Evolutionary conservation across 2,329 filamentous ascomycete species (phyloP).

Genomic region (Orbilia ellipsospora): DNA sequence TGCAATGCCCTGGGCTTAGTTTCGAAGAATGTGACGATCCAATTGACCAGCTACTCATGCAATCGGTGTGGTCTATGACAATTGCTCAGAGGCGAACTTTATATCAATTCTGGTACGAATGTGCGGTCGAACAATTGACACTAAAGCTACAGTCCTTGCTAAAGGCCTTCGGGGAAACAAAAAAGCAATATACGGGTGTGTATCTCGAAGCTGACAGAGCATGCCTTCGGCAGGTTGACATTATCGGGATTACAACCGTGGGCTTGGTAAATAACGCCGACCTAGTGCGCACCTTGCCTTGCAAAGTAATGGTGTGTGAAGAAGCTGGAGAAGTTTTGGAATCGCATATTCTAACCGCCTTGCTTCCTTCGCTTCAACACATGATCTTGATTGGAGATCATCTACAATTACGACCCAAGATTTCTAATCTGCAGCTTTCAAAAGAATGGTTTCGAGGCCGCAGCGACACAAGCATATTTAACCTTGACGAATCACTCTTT

Average conservation of each 20-base stretch:
- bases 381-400: constrained; percentile 74
- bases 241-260: constrained; percentile 72
- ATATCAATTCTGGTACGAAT: constrained; percentile 22
- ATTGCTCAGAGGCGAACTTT: constrained; percentile 5
- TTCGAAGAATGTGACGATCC: not conserved
- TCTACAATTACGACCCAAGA: constrained; percentile 70
- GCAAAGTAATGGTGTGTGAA: constrained; percentile 73
- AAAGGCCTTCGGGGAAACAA: constrained; percentile 21
- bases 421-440: constrained; percentile 69
- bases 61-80: constrained; percentile 10
- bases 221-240: constrained; percentile 61
- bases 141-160: constrained; percentile 16
- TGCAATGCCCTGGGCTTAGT: no score
- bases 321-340: constrained; percentile 77
- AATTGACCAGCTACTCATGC: constrained; percentile 19
- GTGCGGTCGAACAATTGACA: constrained; percentile 19
- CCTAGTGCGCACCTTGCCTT: constrained; percentile 66
- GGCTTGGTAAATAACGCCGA: constrained; percentile 69
- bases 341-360: constrained; percentile 70
- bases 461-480: constrained; percentile 62
- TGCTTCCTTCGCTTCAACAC: constrained; percentile 72
- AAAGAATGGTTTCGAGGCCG: constrained; percentile 69
- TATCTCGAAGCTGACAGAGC: constrained; percentile 63
- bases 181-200: constrained; percentile 37
- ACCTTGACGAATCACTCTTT: constrained; percentile 72